Evolutionary conservation across 148 eudicot genomes (phyloP), one percentile per base, ranked within the genome.

Genomic region (Cornus florida): DNA sequence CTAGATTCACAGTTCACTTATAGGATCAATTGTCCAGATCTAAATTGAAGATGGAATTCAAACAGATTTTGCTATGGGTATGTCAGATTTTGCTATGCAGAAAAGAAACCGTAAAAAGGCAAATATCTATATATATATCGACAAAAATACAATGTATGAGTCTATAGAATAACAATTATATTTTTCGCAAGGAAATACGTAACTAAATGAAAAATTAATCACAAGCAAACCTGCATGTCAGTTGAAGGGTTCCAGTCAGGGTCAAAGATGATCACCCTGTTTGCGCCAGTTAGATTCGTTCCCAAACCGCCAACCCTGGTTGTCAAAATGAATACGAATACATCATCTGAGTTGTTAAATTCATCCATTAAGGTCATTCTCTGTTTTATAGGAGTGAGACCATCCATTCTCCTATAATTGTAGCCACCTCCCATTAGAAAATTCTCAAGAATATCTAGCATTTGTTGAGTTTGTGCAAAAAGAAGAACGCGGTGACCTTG

Each of bases 241-340:
- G 98, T 96, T 66, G 99, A 96, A 64, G 99, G 99, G 82, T 96
- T 96, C 98, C 99, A 96, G 68, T 96, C 99, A 68, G 99, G 99
- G 82, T 96, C 99, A 87, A 93, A 96, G 67, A 96, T 96, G 72
- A 96, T 92, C 59, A 96, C 99, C 83, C 99, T 86, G 84, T 96
- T 87, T 64, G 99, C 99, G 66, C 99, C 99, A 78, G 94, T 96
- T 73, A 96, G 86, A 86, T 96, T 96, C 59, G 99, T 96, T 72
- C 99, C 99, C 84, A 96, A 84, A 82, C 99, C 99, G 77, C 99
- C 99, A 76, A 96, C 99, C 82, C 88, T 92, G 66, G 99, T 96
- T 33, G 99, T 96, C 76, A 96, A 84, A 78, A 96, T 87, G 80
- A 96, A 96, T 71, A 92, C 80, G 78, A 96, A 93, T 33, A 96